Percentiles rank a stretch among this genome's conserved stretches.
These are phyloP conservation scores for Beauveria sp. DNA, from an alignment of 2,329 filamentous ascomycete species.

Conservation along the genomic window DNA sequence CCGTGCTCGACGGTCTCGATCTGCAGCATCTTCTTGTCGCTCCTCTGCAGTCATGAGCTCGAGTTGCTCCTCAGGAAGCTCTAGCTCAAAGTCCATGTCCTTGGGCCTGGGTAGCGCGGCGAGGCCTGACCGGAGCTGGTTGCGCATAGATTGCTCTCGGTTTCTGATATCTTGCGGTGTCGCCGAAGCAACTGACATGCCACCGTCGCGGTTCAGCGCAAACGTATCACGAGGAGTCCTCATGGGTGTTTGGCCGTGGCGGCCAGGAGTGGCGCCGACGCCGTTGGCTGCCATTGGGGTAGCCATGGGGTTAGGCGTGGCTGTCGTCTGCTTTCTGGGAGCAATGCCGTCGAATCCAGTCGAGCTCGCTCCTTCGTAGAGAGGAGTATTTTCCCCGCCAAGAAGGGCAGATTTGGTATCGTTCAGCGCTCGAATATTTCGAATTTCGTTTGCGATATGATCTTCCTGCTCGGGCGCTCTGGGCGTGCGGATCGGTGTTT, in stretches of 20 bases:
- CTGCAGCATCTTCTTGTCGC: slow-evolving; percentile 53
- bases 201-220: slow-evolving; percentile 67
- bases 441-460: slow-evolving; percentile 91
- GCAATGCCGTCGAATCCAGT: slow-evolving; percentile 84
- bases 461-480: slow-evolving; percentile 89
- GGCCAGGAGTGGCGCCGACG: slow-evolving; percentile 59
- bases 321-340: slow-evolving; percentile 68
- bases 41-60: slow-evolving; percentile 46
- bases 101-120: slow-evolving; percentile 84
- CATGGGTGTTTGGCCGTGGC: slow-evolving; percentile 73
- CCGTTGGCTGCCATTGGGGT: slow-evolving; percentile 70
- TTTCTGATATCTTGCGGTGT: slow-evolving; percentile 71
- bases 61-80: slow-evolving; percentile 74
- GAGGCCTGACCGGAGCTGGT: slow-evolving; percentile 64
- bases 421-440: slow-evolving; percentile 84
- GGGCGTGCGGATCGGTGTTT: slow-evolving; percentile 85
- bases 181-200: slow-evolving; percentile 59
- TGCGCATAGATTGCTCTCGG: slow-evolving; percentile 60
- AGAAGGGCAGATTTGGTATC: slow-evolving; percentile 90
- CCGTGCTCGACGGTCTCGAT: slow-evolving; percentile 71
- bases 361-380: slow-evolving; percentile 72
- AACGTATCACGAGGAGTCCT: slow-evolving; percentile 85
- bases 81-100: slow-evolving; percentile 88
- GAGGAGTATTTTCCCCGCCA: slow-evolving; percentile 86
- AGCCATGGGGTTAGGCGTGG: slow-evolving; percentile 94